Percentiles rank a stretch among this genome's conserved stretches.
Conservation (phyloP, 768 basidiomycete species). For the Pisolithus albus region DNA sequence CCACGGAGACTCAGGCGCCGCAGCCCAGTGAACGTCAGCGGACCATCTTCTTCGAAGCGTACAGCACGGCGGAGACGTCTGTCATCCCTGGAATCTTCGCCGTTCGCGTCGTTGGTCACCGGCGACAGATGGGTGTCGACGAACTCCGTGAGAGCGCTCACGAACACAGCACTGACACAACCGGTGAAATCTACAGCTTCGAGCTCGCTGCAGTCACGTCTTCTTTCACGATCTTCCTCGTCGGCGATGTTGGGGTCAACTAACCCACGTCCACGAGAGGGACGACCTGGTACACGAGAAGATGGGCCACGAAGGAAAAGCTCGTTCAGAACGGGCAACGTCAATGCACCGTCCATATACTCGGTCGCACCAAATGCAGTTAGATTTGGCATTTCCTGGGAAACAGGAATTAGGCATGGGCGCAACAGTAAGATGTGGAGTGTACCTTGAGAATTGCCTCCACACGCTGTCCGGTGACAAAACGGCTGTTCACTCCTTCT, state of each 20-base stretch:
- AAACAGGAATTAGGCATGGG: neutral
- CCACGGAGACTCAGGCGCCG: conserved; percentile 77
- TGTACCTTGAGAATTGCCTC: conserved; percentile 67
- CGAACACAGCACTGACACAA: conserved; percentile 88
- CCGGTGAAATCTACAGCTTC: conserved; percentile 92
- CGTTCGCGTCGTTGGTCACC: conserved; percentile 36
- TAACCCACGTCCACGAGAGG: conserved; percentile 55
- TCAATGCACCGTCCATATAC: conserved; percentile 94
- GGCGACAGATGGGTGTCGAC: conserved; percentile 56
- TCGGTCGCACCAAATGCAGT: conserved; percentile 91
- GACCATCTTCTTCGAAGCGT: conserved; percentile 37
- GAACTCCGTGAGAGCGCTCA: conserved; percentile 78
- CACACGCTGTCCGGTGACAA: conserved; percentile 87
- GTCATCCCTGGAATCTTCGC: conserved; percentile 25
- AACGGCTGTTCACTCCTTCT: conserved; percentile 82
- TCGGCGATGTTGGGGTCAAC: conserved; percentile 54
- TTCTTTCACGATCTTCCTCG: conserved; percentile 70
- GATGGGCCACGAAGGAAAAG: conserved; percentile 80
- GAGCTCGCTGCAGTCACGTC: conserved; percentile 67
- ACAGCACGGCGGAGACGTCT: conserved; percentile 29
- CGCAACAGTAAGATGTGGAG: conserved; percentile 2
- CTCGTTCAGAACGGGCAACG: conserved; percentile 78
- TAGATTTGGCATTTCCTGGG: conserved; percentile 83
- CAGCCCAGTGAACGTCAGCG: conserved; percentile 59
- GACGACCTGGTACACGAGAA: conserved; percentile 62